Evolutionary conservation across 1,139 yeast species (phyloP).

Genomic region (Eremothecium sinecaudum): DNA sequence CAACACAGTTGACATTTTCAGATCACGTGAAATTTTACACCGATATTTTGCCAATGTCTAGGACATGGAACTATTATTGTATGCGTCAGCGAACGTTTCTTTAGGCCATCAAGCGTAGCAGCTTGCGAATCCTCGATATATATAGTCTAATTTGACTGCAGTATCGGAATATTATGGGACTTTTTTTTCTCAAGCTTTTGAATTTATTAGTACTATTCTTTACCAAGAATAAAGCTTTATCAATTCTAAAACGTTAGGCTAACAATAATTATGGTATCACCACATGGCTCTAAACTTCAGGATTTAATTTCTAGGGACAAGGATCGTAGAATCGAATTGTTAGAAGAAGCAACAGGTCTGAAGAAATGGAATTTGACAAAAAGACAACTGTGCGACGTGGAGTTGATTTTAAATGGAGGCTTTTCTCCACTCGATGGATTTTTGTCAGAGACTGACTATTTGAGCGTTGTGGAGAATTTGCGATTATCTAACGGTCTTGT

Average conservation of each 20-base stretch:
- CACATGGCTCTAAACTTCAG: constrained; percentile 86
- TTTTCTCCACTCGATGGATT: constrained; percentile 89
- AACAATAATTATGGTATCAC: constrained; percentile 55
- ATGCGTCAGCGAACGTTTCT: not conserved
- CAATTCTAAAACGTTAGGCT: not conserved
- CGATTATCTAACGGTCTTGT: constrained; percentile 69
- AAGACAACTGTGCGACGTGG: constrained; percentile 89
- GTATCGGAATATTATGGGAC: too few species aligned
- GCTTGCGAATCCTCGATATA: too few species aligned
- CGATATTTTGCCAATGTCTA: too few species aligned
- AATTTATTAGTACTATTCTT: not conserved
- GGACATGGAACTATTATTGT: too few species aligned
- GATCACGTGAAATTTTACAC: constrained; percentile 3
- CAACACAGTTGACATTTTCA: too few species aligned
- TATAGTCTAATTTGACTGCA: too few species aligned
- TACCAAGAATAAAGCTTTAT: too few species aligned
- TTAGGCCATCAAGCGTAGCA: not conserved
- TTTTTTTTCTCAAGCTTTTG: not conserved
- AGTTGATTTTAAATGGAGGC: constrained; percentile 86
- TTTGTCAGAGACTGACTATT: constrained; percentile 70
- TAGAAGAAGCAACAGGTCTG: constrained; percentile 46
- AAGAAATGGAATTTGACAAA: constrained; percentile 46
- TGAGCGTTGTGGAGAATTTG: constrained; percentile 66
- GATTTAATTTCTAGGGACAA: constrained; percentile 81
- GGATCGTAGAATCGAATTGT: constrained; percentile 44